Evolutionary conservation across 2,329 filamentous ascomycete species (phyloP).

Genomic region (Monilinia vaccinii-corymbosi): DNA sequence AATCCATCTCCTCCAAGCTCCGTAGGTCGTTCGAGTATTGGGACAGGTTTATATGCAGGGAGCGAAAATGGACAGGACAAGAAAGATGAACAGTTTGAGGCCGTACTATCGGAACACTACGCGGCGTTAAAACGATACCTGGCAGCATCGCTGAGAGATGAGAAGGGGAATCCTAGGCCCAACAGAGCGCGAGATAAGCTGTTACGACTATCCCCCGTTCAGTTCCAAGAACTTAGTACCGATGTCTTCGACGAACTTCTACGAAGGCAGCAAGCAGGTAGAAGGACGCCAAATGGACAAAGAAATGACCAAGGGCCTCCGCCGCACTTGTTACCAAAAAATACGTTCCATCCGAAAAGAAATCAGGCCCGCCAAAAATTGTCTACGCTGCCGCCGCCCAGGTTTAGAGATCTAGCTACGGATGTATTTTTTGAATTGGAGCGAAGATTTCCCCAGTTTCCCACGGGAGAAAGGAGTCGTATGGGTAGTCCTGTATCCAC

Average conservation of each 20-base stretch:
- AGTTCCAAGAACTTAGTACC: slow-evolving; percentile 95
- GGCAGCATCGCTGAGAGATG: slow-evolving; percentile 60
- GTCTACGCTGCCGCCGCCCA: slow-evolving; percentile 74
- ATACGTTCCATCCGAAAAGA: slow-evolving; percentile 88
- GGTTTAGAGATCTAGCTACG: slow-evolving; percentile 86
- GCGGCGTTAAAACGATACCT: slow-evolving; percentile 60
- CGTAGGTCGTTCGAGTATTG: slow-evolving; percentile 75
- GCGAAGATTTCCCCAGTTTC: slow-evolving; percentile 76
- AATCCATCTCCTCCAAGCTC: slow-evolving; percentile 82
- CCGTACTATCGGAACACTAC: slow-evolving; percentile 71
- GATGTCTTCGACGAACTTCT: slow-evolving; percentile 95
- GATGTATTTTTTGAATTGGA: slow-evolving; percentile 96
- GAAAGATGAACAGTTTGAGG: slow-evolving; percentile 55
- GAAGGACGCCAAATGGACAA: slow-evolving; percentile 43
- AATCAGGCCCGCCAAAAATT: slow-evolving; percentile 97
- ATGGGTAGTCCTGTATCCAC: slow-evolving; percentile 59
- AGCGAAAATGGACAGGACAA: slow-evolving; percentile 55
- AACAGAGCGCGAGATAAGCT: slow-evolving; percentile 94
- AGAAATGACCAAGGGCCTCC: slow-evolving; percentile 46
- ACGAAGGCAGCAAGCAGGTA: slow-evolving; percentile 64
- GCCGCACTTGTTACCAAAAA: slow-evolving; percentile 70
- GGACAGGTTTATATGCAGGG: slow-evolving; percentile 59
- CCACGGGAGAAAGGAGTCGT: slow-evolving; percentile 58
- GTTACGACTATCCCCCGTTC: slow-evolving; percentile 76
- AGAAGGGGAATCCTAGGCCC: slow-evolving; percentile 62